Evolutionary conservation across 768 basidiomycete species (phyloP), one percentile per base, ranked within the genome.

Genomic region (Pleurotus ostreatus): DNA sequence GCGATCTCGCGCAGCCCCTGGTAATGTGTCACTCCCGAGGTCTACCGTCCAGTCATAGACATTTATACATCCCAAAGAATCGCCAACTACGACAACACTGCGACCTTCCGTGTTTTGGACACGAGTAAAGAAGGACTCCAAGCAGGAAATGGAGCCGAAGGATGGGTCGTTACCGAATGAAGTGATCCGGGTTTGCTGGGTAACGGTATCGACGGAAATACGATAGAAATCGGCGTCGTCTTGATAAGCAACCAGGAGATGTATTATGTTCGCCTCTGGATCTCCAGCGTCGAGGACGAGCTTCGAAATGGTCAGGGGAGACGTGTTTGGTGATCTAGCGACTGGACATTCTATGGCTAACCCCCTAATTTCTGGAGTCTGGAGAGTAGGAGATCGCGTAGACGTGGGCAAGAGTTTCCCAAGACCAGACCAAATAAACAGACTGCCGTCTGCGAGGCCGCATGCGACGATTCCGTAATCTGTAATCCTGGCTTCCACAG

Each of bases 1-100:
- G 68, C 57, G 46, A 57, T 39, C 23, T 3, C 49, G 55, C 2
- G 53, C 30, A 6, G 40, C 48, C 3, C 46, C 34, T 38, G 55
- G 30, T 26, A 16, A 26, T 53, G 30, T 12, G 11, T 60, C 57
- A 22, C 65, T 58, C 22, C 22, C n/a, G 7, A 26, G 20, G 9
- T 34, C 4, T 9, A 34, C 34, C 23, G 51, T 39, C 79, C 81
- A 87, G 37, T 80, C 74, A 62, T 86, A 90, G 3, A 89, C 69
- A 55, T 75, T 81, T 44, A 91, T 68, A 41, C 74, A 82, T 1
- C 90, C 90, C 22, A 88, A 71, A 20, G 73, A 69, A 64, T 92
- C 86, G 2, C 91, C 90, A 1, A 71, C 73, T 7, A 91, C 62
- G 30, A 91, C 67, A 64, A 89, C 81, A 62, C 74, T 79, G 9